Evolutionary conservation across 106 monocot species (phyloP).

Genomic region (Allium sativum): DNA sequence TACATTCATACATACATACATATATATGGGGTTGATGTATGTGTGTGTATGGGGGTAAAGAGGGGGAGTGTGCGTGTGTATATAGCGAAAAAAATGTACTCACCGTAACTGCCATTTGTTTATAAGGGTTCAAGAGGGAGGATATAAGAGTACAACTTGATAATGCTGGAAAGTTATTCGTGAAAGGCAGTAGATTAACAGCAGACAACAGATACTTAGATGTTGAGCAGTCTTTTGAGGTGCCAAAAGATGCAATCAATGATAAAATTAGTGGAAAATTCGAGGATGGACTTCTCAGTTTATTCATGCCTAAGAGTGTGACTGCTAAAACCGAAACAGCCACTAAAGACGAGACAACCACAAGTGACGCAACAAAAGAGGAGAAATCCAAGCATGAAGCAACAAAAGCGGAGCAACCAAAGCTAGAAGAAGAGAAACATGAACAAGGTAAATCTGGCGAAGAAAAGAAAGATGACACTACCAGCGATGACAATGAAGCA

Average conservation of each 20-base stretch:
- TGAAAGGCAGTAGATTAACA: constrained; percentile 6
- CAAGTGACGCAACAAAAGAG: not conserved
- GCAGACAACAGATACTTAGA: not conserved
- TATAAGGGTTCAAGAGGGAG: constrained; percentile 13
- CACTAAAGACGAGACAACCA: not conserved
- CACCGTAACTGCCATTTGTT: not conserved
- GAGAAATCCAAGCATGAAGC: not conserved
- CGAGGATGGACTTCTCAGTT: constrained; percentile 8
- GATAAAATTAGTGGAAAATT: constrained; percentile 16
- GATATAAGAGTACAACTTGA: constrained; percentile 12
- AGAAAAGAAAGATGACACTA: too few relatives aligned
- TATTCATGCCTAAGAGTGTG: constrained; percentile 10
- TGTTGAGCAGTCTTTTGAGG: not conserved
- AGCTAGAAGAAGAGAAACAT: not conserved
- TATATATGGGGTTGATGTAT: too few relatives aligned
- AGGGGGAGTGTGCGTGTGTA: too few relatives aligned
- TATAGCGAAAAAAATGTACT: too few relatives aligned
- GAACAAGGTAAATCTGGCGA: not conserved
- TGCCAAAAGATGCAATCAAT: constrained; percentile 8
- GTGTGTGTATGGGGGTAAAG: too few relatives aligned
- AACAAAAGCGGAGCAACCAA: not conserved
- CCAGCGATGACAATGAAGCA: not conserved
- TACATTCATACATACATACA: too few relatives aligned
- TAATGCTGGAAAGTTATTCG: constrained; percentile 5
- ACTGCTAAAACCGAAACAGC: not conserved